phyloP scores from a whole-genome alignment of 306 rosid genomes.

The Delonix regia region DNA sequence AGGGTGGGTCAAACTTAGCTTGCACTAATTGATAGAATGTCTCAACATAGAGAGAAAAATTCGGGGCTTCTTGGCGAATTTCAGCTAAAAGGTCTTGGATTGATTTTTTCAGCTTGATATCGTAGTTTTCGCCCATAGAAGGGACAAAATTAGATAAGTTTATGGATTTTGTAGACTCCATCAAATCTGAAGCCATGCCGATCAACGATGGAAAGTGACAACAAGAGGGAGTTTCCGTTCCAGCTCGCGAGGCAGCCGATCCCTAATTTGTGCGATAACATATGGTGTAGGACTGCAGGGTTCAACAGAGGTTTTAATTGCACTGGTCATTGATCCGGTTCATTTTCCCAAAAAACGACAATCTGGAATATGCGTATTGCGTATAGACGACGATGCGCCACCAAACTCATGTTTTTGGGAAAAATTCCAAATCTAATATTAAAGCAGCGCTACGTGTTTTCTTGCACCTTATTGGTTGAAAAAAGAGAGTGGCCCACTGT shows the following conservation, averaged over 20 bases:
- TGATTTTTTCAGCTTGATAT: constrained; percentile 50
- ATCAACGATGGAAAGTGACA: not conserved
- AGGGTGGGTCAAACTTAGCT: constrained; percentile 64
- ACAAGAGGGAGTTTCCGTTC: not conserved
- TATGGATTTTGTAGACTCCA: constrained; percentile 32
- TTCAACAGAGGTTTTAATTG: constrained; percentile 31
- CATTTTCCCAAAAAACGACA: not conserved
- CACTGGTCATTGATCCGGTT: constrained; percentile 7
- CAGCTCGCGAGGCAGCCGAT: not conserved
- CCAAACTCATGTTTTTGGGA: not conserved
- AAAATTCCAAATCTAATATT: constrained; percentile 5
- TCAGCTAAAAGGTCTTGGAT: constrained; percentile 52
- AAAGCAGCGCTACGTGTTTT: constrained; percentile 45
- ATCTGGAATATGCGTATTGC: not conserved
- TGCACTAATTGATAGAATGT: constrained; percentile 57
- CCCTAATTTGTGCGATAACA: not conserved
- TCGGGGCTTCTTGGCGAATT: constrained; percentile 40
- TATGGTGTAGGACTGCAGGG: constrained; percentile 28
- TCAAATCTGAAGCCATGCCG: constrained; percentile 38
- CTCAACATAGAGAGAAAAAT: constrained; percentile 37
- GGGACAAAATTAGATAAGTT: constrained; percentile 18
- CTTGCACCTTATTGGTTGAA: constrained; percentile 57
- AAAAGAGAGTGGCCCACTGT: constrained; percentile 34
- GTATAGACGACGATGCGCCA: not conserved
- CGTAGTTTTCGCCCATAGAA: constrained; percentile 48